phyloP scores from a whole-genome alignment of 192 early-diverging fungal genomes.

The Rhizoclosmatium globosum region DNA sequence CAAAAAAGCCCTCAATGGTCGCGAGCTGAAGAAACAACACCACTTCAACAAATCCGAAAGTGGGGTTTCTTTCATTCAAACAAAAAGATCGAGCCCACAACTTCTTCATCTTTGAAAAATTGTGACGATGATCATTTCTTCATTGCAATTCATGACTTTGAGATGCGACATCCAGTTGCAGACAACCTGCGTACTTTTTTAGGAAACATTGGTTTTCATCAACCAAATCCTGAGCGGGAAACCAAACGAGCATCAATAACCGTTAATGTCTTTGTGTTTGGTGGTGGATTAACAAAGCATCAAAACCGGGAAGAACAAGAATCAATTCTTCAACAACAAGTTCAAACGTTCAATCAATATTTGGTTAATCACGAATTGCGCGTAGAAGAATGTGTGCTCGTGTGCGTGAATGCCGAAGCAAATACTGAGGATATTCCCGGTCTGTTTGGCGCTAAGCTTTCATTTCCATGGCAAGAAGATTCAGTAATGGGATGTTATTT shows the following conservation, averaged over 20 bases:
- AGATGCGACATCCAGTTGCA: background rate
- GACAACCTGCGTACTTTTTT: slow-evolving; percentile 8
- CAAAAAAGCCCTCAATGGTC: too few species aligned
- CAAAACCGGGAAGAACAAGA: background rate
- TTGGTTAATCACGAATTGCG: background rate
- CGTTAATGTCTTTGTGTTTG: slow-evolving; percentile 23
- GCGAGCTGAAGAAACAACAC: too few species aligned
- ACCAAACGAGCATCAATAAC: background rate
- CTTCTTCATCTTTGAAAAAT: too few species aligned
- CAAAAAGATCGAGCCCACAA: background rate
- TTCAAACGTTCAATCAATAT: background rate
- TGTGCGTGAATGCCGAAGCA: background rate
- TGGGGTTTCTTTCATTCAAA: background rate
- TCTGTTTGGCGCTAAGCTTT: background rate
- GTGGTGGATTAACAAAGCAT: background rate
- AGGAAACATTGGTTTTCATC: background rate
- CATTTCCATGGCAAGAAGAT: background rate
- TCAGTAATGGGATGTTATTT: slow-evolving; percentile 12
- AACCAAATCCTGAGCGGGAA: background rate
- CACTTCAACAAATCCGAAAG: too few species aligned
- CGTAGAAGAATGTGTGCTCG: slow-evolving; percentile 13
- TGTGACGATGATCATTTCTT: background rate
- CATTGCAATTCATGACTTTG: slow-evolving; percentile 11
- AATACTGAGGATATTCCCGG: background rate
- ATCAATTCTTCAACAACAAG: background rate